Evolutionary conservation across 2,329 filamentous ascomycete species (phyloP).

Genomic region (Penicillium sp.): DNA sequence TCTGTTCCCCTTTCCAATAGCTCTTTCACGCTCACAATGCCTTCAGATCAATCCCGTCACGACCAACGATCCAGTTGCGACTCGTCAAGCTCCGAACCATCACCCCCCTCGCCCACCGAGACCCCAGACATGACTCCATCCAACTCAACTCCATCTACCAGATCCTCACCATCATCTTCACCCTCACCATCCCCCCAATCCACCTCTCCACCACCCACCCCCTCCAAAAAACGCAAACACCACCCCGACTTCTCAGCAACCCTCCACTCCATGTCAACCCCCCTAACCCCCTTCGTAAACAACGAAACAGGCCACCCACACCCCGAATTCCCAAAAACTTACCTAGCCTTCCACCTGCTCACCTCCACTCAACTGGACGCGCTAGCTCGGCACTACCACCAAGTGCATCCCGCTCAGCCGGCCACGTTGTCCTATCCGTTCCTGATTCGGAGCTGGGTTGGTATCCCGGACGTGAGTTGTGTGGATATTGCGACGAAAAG

Average conservation of each 20-base stretch:
- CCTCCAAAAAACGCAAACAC: background rate
- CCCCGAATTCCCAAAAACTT: conserved; percentile 45
- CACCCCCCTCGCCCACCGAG: background rate
- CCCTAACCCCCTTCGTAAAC: conserved; percentile 46
- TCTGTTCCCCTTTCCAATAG: background rate
- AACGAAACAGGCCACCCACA: conserved; percentile 43
- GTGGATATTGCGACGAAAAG: conserved; percentile 47
- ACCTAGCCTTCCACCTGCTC: conserved; percentile 51
- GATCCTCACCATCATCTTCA: background rate
- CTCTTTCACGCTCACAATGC: background rate
- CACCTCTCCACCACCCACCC: background rate
- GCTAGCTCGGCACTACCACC: conserved; percentile 52
- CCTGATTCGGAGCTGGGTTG: conserved; percentile 40
- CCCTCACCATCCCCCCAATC: background rate
- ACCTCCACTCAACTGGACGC: conserved; percentile 48
- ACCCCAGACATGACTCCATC: background rate
- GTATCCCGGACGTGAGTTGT: conserved; percentile 22
- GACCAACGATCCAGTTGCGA: background rate
- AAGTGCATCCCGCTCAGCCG: conserved; percentile 43
- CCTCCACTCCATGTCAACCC: conserved; percentile 36
- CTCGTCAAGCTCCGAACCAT: background rate
- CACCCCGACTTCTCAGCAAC: background rate
- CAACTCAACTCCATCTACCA: background rate
- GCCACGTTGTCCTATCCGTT: conserved; percentile 46
- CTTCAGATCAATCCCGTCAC: background rate